Percentiles rank a stretch among this genome's conserved stretches.
Conservation (phyloP, 305 asterid genomes). For the Fraxinus paxiana region DNA sequence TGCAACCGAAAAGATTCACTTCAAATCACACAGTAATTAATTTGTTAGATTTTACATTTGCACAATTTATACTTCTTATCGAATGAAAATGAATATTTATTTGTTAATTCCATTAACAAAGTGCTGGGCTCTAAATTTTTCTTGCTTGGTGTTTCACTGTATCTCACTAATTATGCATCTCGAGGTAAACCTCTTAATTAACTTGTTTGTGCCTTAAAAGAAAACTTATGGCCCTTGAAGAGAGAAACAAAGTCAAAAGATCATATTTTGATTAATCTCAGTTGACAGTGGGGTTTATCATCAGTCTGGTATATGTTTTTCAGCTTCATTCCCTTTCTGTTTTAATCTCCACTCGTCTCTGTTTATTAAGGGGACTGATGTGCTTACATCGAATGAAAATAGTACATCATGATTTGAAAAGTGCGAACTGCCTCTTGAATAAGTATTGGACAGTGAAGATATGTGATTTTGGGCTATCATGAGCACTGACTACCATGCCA, state of each 20-base stretch:
- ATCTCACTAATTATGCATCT: neutral
- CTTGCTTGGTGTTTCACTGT: neutral
- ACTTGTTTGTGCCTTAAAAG: neutral
- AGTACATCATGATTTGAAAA: slow-evolving; percentile 87
- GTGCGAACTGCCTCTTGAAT: slow-evolving; percentile 96
- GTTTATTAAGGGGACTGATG: slow-evolving; percentile 66
- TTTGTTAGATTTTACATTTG: neutral
- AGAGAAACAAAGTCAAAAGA: neutral
- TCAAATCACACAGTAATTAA: neutral
- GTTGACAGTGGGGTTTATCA: neutral
- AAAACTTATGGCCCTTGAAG: neutral
- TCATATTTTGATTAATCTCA: neutral
- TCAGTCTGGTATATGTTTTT: neutral
- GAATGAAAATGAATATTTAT: neutral
- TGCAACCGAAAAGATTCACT: neutral
- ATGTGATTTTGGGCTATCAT: slow-evolving; percentile 94
- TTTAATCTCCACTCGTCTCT: slow-evolving; percentile 14
- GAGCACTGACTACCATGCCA: slow-evolving; percentile 54
- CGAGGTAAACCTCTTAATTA: neutral
- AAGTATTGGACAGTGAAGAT: slow-evolving; percentile 92
- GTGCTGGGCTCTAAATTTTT: neutral
- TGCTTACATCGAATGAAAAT: slow-evolving; percentile 91
- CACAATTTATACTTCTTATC: neutral
- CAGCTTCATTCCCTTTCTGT: neutral
- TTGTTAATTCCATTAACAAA: neutral